phyloP scores from a whole-genome alignment of 805 yeast species.

The Wickerhamiella occidentalis region DNA sequence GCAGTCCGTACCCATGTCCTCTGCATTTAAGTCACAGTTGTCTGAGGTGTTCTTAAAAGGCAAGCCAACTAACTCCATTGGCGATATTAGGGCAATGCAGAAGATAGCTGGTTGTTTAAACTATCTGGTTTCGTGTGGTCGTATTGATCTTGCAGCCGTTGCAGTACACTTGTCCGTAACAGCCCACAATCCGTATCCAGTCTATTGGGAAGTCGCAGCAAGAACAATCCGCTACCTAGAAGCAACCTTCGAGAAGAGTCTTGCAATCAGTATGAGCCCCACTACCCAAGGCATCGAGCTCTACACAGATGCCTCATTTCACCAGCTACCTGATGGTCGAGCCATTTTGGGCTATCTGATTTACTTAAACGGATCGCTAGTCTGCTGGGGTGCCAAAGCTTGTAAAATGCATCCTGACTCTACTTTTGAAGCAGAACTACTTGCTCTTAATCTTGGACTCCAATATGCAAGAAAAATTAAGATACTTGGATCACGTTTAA shows the following conservation, averaged over 20 bases:
- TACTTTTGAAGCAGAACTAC: constrained; percentile 5
- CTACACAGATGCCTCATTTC: constrained; percentile 1
- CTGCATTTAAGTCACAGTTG: not conserved
- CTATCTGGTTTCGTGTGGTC: not conserved
- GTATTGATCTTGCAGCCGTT: not conserved
- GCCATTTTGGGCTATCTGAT: not conserved
- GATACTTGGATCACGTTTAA: not conserved
- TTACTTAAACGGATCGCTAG: not conserved
- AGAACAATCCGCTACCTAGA: not conserved
- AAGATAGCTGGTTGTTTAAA: not conserved
- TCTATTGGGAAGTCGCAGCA: not conserved
- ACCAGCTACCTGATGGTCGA: not conserved
- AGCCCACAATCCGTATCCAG: not conserved
- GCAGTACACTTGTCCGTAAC: not conserved
- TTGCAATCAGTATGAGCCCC: not conserved
- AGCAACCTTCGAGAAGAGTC: not conserved
- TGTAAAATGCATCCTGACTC: not conserved
- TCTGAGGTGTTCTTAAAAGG: not conserved
- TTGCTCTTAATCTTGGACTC: not conserved
- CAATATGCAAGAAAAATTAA: not conserved
- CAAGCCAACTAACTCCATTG: not conserved
- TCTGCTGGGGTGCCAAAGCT: not conserved
- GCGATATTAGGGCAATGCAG: not conserved
- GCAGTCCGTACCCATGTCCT: not conserved
- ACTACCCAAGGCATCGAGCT: not conserved